Conservation (phyloP, 2,329 filamentous ascomycete genomes). For the Aplosporella prunicola region DNA sequence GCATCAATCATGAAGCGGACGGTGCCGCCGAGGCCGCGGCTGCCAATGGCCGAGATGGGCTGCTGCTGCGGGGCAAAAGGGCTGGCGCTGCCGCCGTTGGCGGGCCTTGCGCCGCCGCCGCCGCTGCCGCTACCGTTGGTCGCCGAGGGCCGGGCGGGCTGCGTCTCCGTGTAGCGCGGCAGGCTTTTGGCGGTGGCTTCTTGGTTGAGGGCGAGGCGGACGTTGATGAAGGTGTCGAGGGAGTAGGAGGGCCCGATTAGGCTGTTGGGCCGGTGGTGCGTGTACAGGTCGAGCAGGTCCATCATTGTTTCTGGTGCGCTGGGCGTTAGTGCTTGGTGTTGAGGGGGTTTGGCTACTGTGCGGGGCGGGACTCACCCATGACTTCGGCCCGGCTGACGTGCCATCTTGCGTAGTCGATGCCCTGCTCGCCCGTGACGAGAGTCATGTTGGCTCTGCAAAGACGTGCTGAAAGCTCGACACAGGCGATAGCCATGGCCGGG, state of each 20-base stretch:
- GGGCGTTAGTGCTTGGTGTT: neutral
- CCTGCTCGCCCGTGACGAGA: slow-evolving; percentile 34
- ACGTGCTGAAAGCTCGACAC: slow-evolving; percentile 69
- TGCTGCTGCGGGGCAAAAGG: slow-evolving; percentile 25
- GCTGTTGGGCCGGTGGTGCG: slow-evolving; percentile 67
- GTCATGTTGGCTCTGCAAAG: slow-evolving; percentile 51
- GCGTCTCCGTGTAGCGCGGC: slow-evolving; percentile 34
- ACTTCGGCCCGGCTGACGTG: slow-evolving; percentile 36
- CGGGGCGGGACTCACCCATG: slow-evolving; percentile 31
- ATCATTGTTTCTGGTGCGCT: slow-evolving; percentile 63
- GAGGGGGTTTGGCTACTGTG: too few species aligned
- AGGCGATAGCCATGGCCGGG: slow-evolving; percentile 72
- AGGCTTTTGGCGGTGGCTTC: slow-evolving; percentile 53
- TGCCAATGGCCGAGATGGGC: slow-evolving; percentile 26
- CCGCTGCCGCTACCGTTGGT: slow-evolving; percentile 9
- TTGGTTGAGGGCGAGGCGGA: slow-evolving; percentile 79
- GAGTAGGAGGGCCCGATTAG: slow-evolving; percentile 63
- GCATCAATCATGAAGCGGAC: slow-evolving; percentile 84
- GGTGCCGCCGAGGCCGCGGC: slow-evolving; percentile 56
- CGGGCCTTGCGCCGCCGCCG: slow-evolving; percentile 16
- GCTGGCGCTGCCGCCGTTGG: slow-evolving; percentile 32
- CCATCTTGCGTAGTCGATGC: slow-evolving; percentile 38
- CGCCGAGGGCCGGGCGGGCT: slow-evolving; percentile 36
- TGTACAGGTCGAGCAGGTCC: slow-evolving; percentile 86
- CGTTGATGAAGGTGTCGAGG: slow-evolving; percentile 69